These are phyloP conservation scores for Alternaria hordeiaustralica DNA, from an alignment of 2,329 filamentous ascomycete species.

Conservation along the genomic window DNA sequence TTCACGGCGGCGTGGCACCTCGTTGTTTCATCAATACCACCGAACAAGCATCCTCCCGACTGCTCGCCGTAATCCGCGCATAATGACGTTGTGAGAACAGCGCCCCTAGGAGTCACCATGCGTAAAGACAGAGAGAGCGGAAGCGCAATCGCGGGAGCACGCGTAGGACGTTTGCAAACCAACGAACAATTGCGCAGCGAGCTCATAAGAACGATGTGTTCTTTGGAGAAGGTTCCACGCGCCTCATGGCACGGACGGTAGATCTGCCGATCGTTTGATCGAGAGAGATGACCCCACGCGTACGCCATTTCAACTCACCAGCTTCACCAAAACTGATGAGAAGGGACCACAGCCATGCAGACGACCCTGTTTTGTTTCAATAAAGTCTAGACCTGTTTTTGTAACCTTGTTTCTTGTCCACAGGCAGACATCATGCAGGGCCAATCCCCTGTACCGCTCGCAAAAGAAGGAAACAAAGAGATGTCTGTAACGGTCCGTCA, in stretches of 20 bases:
- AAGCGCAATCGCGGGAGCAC: not conserved
- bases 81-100: not conserved
- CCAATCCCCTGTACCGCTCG: not conserved
- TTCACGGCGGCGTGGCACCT: not conserved
- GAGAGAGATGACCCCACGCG: constrained; percentile 17
- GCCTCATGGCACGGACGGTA: constrained; percentile 1
- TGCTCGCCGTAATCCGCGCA: not conserved
- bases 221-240: not conserved
- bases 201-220: not conserved
- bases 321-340: not conserved
- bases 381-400: not conserved
- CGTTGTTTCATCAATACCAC: constrained; percentile 8
- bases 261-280: constrained; percentile 7
- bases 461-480: constrained; percentile 3
- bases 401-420: not conserved
- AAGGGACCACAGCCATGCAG: constrained; percentile 3
- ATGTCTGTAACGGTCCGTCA: constrained; percentile 6
- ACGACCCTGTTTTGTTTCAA: not conserved
- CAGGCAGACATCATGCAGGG: not conserved
- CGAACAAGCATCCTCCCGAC: not conserved
- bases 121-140: fast-evolving
- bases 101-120: not conserved
- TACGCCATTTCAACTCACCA: constrained; percentile 15
- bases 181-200: not conserved
- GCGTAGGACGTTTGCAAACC: not conserved